phyloP scores from a whole-genome alignment of 257 asterid genomes.

The Ocimum tenuiflorum region DNA sequence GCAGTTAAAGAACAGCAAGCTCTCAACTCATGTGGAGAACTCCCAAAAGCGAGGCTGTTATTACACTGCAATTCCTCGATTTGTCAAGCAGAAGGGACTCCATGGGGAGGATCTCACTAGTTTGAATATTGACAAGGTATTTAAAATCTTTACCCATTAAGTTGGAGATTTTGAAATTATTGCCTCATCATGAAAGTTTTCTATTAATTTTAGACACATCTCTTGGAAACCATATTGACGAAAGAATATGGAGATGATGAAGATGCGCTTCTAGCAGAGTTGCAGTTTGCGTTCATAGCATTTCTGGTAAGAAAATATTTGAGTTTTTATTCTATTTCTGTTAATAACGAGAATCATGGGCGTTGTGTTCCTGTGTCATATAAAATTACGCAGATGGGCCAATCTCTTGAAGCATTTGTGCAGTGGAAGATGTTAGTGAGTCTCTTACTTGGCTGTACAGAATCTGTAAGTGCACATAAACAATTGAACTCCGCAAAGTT shows the following conservation, averaged over 20 bases:
- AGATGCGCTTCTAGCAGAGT: constrained; percentile 74
- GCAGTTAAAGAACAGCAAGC: constrained; percentile 56
- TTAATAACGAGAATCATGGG: constrained; percentile 7
- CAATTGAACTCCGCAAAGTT: background rate
- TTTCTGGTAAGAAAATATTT: constrained; percentile 56
- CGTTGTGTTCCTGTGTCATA: background rate
- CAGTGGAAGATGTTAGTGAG: constrained; percentile 80
- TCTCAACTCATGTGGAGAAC: constrained; percentile 37
- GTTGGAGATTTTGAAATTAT: background rate
- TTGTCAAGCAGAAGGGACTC: constrained; percentile 75
- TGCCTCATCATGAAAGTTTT: constrained; percentile 15
- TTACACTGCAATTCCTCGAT: constrained; percentile 81
- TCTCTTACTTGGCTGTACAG: constrained; percentile 75
- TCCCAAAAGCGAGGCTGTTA: constrained; percentile 57
- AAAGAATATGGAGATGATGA: constrained; percentile 67
- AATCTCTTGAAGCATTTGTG: constrained; percentile 85
- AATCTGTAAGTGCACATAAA: constrained; percentile 63
- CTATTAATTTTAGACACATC: constrained; percentile 47
- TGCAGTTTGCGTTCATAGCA: constrained; percentile 85
- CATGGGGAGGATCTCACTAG: constrained; percentile 59
- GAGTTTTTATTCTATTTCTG: background rate
- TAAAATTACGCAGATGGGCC: constrained; percentile 77
- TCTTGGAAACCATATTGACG: constrained; percentile 60
- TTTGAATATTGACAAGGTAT: constrained; percentile 93
- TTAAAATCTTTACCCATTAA: background rate